These are phyloP conservation scores for Lactarius deliciosus DNA, from an alignment of 768 basidiomycete genomes.

Conservation along the genomic window DNA sequence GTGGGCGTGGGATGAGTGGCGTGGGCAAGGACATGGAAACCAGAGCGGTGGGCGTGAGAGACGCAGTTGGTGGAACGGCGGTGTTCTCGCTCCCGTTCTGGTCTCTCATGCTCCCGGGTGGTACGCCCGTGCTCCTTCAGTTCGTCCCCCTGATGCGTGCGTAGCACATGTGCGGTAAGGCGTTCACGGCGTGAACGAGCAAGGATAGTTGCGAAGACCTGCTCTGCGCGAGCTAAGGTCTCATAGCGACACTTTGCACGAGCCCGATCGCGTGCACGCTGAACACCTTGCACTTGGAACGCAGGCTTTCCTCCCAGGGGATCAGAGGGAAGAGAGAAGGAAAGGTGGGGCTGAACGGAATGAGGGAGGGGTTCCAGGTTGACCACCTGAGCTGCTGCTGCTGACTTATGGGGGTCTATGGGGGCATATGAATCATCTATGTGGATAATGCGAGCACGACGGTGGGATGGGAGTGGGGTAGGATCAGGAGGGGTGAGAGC, in stretches of 20 bases:
- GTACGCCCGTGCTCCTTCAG: conserved; percentile 12
- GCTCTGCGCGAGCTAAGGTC: conserved; percentile 21
- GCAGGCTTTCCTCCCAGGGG: conserved; percentile 4
- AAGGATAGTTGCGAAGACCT: conserved; percentile 18
- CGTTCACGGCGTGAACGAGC: conserved; percentile 28
- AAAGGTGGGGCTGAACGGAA: conserved; percentile 13
- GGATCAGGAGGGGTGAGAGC: conserved; percentile 26
- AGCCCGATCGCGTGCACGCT: conserved; percentile 17
- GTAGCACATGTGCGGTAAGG: conserved; percentile 11
- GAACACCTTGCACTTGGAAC: neutral
- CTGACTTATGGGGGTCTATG: conserved; percentile 19
- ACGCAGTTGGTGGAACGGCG: conserved; percentile 4
- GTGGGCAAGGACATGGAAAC: conserved; percentile 18
- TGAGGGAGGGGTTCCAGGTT: conserved; percentile 10
- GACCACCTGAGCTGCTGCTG: neutral
- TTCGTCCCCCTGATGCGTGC: conserved; percentile 22
- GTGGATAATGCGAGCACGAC: conserved; percentile 11
- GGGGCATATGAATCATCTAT: conserved; percentile 18
- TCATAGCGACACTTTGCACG: conserved; percentile 24
- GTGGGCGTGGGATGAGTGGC: neutral
- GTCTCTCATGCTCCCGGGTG: conserved; percentile 18
- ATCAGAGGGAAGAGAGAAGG: neutral
- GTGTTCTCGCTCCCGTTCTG: conserved; percentile 21
- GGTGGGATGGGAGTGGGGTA: conserved; percentile 9
- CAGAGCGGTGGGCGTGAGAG: neutral